Conservation (phyloP, 768 basidiomycete genomes). For the Podaxis sp. region DNA sequence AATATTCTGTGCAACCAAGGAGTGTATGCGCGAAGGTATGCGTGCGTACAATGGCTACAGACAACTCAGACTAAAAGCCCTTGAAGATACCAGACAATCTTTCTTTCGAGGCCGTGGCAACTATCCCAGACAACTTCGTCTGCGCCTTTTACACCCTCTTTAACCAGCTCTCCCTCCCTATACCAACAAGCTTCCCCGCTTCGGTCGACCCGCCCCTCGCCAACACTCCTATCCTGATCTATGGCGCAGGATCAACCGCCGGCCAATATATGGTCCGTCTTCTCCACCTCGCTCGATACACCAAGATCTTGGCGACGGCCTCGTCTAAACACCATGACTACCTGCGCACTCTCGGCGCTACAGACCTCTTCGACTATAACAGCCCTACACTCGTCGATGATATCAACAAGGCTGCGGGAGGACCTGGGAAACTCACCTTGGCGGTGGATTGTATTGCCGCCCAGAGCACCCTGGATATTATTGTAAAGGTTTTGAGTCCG, state of each 20-base stretch:
- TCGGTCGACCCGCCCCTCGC: slow-evolving; percentile 23
- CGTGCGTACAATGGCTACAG: not conserved
- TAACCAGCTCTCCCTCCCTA: slow-evolving; percentile 31
- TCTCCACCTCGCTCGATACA: slow-evolving; percentile 39
- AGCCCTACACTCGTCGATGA: slow-evolving; percentile 30
- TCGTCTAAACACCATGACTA: slow-evolving; percentile 33
- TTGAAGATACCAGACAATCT: slow-evolving; percentile 36
- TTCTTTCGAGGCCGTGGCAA: slow-evolving; percentile 30
- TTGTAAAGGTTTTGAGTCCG: slow-evolving; percentile 33
- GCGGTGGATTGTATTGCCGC: slow-evolving; percentile 37
- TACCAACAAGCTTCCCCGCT: slow-evolving; percentile 28
- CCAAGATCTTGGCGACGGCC: slow-evolving; percentile 37
- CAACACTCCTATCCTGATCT: slow-evolving; percentile 34
- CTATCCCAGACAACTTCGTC: slow-evolving; percentile 39
- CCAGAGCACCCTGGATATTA: slow-evolving; percentile 27
- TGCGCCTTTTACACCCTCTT: slow-evolving; percentile 37
- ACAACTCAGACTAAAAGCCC: not conserved
- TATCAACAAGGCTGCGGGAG: slow-evolving; percentile 28
- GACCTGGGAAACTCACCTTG: slow-evolving; percentile 26
- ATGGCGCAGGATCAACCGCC: slow-evolving; percentile 38
- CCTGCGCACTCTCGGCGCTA: slow-evolving; percentile 36
- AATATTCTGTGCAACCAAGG: slow-evolving; percentile 27
- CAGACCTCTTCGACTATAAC: slow-evolving; percentile 36
- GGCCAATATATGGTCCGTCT: slow-evolving; percentile 35
- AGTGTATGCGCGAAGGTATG: slow-evolving; percentile 33